These are phyloP conservation scores for Daldinia sp. DNA, from an alignment of 2,329 filamentous ascomycete species.

Conservation along the genomic window DNA sequence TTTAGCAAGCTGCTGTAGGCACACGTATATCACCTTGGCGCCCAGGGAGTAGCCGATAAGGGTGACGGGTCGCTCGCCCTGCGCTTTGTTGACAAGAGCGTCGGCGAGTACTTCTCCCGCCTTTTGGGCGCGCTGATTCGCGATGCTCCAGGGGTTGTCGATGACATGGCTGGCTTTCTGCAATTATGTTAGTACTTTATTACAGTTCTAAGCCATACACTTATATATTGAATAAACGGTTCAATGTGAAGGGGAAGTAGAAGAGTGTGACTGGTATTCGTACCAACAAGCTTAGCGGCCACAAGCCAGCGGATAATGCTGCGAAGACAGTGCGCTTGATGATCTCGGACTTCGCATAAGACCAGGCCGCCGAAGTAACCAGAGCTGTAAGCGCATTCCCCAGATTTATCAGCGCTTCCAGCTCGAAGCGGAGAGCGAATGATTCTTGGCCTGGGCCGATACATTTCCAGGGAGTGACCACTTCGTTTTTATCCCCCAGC, in stretches of 20 bases:
- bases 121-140: conserved; percentile 81
- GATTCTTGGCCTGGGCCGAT: conserved; percentile 75
- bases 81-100: conserved; percentile 81
- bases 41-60: conserved; percentile 84
- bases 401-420: conserved; percentile 77
- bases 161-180: conserved; percentile 73
- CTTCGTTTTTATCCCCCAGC: conserved; percentile 75
- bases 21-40: conserved; percentile 82
- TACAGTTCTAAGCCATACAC: background rate
- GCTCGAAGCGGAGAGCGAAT: conserved; percentile 86
- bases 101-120: conserved; percentile 76
- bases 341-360: conserved; percentile 67
- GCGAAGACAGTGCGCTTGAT: conserved; percentile 60
- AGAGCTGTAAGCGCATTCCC: conserved; percentile 81
- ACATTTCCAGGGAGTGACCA: conserved; percentile 78
- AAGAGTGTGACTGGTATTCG: background rate
- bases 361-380: conserved; percentile 85
- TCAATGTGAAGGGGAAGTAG: background rate
- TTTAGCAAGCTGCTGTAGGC: conserved; percentile 78
- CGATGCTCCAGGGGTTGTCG: conserved; percentile 83
- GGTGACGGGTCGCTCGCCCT: conserved; percentile 83
- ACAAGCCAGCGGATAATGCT: conserved; percentile 65
- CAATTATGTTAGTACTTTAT: background rate
- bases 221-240: too few relatives aligned
- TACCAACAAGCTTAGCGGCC: conserved; percentile 67